Evolutionary conservation across 768 basidiomycete genomes (phyloP).

Genomic region (Saitozyma sp.): DNA sequence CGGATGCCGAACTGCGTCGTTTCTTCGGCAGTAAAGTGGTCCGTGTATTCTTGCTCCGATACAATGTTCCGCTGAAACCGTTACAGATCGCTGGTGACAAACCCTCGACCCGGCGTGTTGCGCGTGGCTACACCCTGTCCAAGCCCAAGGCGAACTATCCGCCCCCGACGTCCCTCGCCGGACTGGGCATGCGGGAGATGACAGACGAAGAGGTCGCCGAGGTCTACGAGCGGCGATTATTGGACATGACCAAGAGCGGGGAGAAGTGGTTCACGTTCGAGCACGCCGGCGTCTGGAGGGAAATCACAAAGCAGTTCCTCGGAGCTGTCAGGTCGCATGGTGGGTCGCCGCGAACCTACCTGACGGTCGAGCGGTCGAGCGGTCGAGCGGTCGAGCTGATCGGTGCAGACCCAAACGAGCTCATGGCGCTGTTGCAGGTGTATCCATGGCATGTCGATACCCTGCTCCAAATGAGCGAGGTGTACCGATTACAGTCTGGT

Average conservation of each 20-base stretch:
- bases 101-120: too few relatives aligned
- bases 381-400: not conserved
- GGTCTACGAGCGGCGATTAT: conserved; percentile 51
- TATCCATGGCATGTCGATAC: conserved; percentile 94
- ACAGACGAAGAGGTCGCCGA: conserved; percentile 62
- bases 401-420: conserved; percentile 53
- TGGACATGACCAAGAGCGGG: conserved; percentile 47
- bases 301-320: conserved; percentile 76
- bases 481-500: conserved; percentile 87
- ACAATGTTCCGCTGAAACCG: not conserved
- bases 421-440: conserved; percentile 72
- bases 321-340: conserved; percentile 77
- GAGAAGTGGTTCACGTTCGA: conserved; percentile 90
- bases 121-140: conserved; percentile 67
- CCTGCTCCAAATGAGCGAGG: conserved; percentile 78
- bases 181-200: conserved; percentile 66
- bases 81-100: too few relatives aligned
- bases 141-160: conserved; percentile 77
- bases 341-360: conserved; percentile 51
- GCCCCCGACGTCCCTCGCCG: conserved; percentile 58
- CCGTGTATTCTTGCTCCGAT: conserved; percentile 42
- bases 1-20: conserved; percentile 83
- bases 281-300: conserved; percentile 80
- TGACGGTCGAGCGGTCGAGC: too few relatives aligned
- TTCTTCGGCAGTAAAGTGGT: conserved; percentile 94